Percentiles rank a stretch among this genome's conserved stretches.
These are phyloP conservation scores for Lactarius trivialis DNA, from an alignment of 768 basidiomycete species.

Conservation along the genomic window DNA sequence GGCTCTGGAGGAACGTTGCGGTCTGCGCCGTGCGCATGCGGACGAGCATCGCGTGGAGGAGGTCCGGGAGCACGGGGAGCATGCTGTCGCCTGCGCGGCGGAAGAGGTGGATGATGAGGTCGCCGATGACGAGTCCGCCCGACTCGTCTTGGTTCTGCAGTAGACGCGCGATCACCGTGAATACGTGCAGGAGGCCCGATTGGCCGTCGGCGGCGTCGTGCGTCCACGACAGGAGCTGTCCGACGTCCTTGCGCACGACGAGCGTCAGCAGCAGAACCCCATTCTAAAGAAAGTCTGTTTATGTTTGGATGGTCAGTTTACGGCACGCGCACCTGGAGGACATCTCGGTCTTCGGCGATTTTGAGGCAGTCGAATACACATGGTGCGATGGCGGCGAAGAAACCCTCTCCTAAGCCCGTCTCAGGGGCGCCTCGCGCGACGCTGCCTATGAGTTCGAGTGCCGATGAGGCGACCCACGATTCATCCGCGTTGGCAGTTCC, in stretches of 20 bases:
- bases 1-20: conserved; percentile 87
- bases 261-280: conserved; percentile 76
- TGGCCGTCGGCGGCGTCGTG: conserved; percentile 58
- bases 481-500: conserved; percentile 50
- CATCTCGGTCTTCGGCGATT: conserved; percentile 78
- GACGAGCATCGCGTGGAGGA: conserved; percentile 75
- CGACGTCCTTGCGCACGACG: conserved; percentile 80
- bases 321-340: conserved; percentile 52
- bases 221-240: conserved; percentile 73
- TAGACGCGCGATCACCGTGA: conserved; percentile 70
- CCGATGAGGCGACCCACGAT: conserved; percentile 71
- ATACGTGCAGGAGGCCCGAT: conserved; percentile 67
- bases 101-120: conserved; percentile 89
- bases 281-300: conserved; percentile 42
- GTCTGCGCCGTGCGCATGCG: conserved; percentile 84
- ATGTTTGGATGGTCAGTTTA: neutral
- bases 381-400: conserved; percentile 71
- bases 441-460: conserved; percentile 73
- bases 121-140: conserved; percentile 88
- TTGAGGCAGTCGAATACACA: conserved; percentile 64
- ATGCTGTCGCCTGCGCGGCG: conserved; percentile 76
- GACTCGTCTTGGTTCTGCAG: conserved; percentile 82
- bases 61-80: conserved; percentile 77
- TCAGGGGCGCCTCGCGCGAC: conserved; percentile 61
- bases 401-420: conserved; percentile 66